Percentiles rank a stretch among this genome's conserved stretches.
Conservation (phyloP, 2,329 filamentous ascomycete species). For the Byssothecium circinans region DNA sequence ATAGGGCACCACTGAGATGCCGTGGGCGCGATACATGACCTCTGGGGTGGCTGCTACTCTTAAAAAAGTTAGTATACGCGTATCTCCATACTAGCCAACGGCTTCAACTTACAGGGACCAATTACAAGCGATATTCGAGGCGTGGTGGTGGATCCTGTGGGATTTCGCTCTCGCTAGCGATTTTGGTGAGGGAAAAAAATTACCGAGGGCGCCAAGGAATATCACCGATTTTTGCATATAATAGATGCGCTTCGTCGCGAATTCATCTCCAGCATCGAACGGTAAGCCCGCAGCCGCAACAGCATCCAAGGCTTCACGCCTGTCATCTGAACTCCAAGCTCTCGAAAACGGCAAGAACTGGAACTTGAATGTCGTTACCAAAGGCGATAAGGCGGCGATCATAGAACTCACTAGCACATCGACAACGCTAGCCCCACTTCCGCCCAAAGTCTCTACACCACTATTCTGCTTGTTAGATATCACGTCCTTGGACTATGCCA, state of each 20-base stretch:
- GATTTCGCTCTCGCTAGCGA: too few relatives aligned
- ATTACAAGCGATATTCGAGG: too few relatives aligned
- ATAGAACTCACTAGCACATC: constrained; percentile 31
- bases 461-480: constrained; percentile 52
- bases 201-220: too few relatives aligned
- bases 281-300: constrained; percentile 14
- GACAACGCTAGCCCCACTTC: constrained; percentile 9
- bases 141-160: too few relatives aligned
- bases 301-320: constrained; percentile 4
- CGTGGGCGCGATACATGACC: too few relatives aligned
- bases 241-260: constrained; percentile 3
- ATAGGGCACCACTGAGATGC: too few relatives aligned
- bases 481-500: constrained; percentile 58
- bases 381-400: constrained; percentile 27
- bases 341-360: constrained; percentile 22
- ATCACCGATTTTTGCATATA: too few relatives aligned
- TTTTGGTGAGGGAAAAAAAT: too few relatives aligned
- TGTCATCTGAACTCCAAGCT: constrained; percentile 6
- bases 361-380: constrained; percentile 23
- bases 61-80: too few relatives aligned
- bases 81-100: too few relatives aligned
- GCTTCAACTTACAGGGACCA: too few relatives aligned
- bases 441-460: constrained; percentile 46
- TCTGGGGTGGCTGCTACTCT: too few relatives aligned
- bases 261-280: constrained; percentile 29